phyloP scores from a whole-genome alignment of 345 rosid species.

The Isatis tinctoria region DNA sequence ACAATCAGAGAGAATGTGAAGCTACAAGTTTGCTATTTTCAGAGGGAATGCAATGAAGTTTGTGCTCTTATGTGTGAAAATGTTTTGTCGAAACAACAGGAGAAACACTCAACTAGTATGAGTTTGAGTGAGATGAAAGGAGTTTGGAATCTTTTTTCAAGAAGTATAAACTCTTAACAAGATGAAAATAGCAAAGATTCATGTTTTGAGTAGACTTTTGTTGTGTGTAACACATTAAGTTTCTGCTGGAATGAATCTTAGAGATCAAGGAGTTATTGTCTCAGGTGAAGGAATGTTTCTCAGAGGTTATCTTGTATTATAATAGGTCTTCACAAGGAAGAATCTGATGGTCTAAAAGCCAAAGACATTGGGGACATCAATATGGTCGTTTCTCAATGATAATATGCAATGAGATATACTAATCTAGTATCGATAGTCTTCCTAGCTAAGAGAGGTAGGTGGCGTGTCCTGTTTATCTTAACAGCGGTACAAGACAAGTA shows the following conservation, averaged over 20 bases:
- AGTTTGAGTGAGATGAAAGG: neutral
- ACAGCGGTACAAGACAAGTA: neutral
- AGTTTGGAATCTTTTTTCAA: neutral
- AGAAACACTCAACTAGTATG: neutral
- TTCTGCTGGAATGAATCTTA: neutral
- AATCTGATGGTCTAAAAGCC: neutral
- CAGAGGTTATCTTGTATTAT: neutral
- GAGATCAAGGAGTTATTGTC: neutral
- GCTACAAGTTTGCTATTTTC: neutral
- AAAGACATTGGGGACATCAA: neutral
- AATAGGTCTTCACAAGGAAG: neutral
- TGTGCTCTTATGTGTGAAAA: neutral
- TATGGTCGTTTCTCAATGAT: neutral
- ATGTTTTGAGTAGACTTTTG: neutral
- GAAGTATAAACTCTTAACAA: neutral
- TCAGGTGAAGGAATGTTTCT: neutral
- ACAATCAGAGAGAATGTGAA: neutral
- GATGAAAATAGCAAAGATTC: neutral
- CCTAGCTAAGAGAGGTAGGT: neutral
- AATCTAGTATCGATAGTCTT: neutral
- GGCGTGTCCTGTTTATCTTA: neutral
- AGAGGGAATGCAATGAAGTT: neutral
- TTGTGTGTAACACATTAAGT: neutral
- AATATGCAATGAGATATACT: neutral
- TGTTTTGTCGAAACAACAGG: neutral